Evolutionary conservation across 306 rosid genomes (phyloP).

Genomic region (Sindora glabra): DNA sequence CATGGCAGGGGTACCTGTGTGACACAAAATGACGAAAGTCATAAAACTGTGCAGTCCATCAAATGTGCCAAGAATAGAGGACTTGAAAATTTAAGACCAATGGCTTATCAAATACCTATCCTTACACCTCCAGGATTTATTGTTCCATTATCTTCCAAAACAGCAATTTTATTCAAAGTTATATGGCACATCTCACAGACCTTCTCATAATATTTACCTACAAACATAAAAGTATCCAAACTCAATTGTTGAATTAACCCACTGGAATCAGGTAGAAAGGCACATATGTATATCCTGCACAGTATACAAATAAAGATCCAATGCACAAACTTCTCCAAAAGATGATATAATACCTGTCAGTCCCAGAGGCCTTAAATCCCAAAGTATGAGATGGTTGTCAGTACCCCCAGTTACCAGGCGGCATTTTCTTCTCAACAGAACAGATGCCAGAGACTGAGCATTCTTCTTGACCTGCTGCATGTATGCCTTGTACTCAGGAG

Average conservation of each 20-base stretch:
- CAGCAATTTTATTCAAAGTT: slow-evolving; percentile 79
- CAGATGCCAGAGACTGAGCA: slow-evolving; percentile 82
- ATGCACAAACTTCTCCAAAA: neutral
- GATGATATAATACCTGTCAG: slow-evolving; percentile 51
- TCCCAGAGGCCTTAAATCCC: slow-evolving; percentile 90
- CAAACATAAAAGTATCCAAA: neutral
- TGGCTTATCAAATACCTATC: slow-evolving; percentile 47
- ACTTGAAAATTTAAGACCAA: neutral
- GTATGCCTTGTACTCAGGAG: slow-evolving; percentile 73
- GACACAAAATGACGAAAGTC: slow-evolving; percentile 8
- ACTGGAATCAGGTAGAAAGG: too few relatives aligned
- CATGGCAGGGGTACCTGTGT: slow-evolving; percentile 92
- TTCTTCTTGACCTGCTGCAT: slow-evolving; percentile 96
- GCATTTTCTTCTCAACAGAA: slow-evolving; percentile 65
- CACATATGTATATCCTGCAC: too few relatives aligned
- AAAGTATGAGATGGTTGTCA: slow-evolving; percentile 82
- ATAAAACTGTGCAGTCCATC: neutral
- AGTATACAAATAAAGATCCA: neutral
- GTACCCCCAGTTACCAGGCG: slow-evolving; percentile 92
- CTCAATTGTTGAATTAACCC: too few relatives aligned
- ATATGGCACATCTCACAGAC: slow-evolving; percentile 82
- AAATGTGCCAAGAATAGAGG: slow-evolving; percentile 10
- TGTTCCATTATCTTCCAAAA: slow-evolving; percentile 74
- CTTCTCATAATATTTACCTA: slow-evolving; percentile 82
- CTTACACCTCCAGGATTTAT: slow-evolving; percentile 86